Evolutionary conservation across 2,329 filamentous ascomycete genomes (phyloP).

Genomic region (Calonectria pteridis): DNA sequence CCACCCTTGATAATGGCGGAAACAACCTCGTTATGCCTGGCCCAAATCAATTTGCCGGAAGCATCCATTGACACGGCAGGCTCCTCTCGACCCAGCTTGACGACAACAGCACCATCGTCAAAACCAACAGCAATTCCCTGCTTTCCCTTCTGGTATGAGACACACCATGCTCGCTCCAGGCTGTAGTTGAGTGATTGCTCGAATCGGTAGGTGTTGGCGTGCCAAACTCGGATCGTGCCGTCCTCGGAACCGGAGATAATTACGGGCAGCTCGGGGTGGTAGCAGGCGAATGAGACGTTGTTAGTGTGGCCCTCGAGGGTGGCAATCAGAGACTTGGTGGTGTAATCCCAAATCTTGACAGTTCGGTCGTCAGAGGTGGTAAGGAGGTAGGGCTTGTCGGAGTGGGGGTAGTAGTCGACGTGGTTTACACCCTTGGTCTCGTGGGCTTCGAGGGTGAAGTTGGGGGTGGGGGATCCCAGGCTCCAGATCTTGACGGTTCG

Average conservation of each 20-base stretch:
- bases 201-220: slow-evolving; percentile 95
- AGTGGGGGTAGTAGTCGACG: slow-evolving; percentile 88
- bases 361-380: slow-evolving; percentile 97
- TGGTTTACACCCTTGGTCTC: slow-evolving; percentile 98
- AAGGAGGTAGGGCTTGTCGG: slow-evolving; percentile 86
- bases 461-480: slow-evolving; percentile 90
- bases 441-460: slow-evolving; percentile 96
- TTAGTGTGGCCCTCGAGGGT: slow-evolving; percentile 97
- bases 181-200: slow-evolving; percentile 98
- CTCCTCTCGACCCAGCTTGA: slow-evolving; percentile 97
- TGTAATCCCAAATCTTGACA: slow-evolving; percentile 99
- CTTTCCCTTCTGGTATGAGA: slow-evolving; percentile 93
- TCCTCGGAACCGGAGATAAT: slow-evolving; percentile 99
- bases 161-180: slow-evolving; percentile 96
- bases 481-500: slow-evolving; percentile 99
- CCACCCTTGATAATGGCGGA: slow-evolving; percentile 95
- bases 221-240: slow-evolving; percentile 97
- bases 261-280: slow-evolving; percentile 95
- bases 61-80: slow-evolving; percentile 97
- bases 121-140: slow-evolving; percentile 97
- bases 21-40: slow-evolving; percentile 93
- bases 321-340: slow-evolving; percentile 95
- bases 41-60: slow-evolving; percentile 96
- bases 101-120: slow-evolving; percentile 96
- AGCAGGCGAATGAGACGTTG: slow-evolving; percentile 98